Conservation (phyloP, 2,329 filamentous ascomycete genomes). For the Xylaria sp. region DNA sequence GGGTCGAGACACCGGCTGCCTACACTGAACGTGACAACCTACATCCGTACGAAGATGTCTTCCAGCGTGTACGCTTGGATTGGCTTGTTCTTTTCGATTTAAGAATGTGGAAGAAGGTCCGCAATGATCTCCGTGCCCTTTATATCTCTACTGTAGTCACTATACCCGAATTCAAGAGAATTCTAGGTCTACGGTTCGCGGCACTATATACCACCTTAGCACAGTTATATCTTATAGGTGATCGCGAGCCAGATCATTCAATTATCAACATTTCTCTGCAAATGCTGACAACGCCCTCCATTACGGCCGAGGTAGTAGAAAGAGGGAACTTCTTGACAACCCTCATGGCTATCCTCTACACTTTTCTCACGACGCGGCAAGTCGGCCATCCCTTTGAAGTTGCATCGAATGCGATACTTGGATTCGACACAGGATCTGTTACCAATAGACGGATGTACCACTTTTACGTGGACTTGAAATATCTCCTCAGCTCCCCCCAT, state of each 20-base stretch:
- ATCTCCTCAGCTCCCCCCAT: constrained; percentile 87
- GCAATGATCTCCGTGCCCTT: constrained; percentile 88
- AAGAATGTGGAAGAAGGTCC: constrained; percentile 94
- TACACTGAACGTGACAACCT: constrained; percentile 72
- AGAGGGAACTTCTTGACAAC: constrained; percentile 96
- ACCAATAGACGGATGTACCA: constrained; percentile 97
- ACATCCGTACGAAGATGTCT: constrained; percentile 84
- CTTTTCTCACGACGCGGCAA: constrained; percentile 94
- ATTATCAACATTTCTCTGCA: constrained; percentile 98
- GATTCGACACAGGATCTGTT: constrained; percentile 93
- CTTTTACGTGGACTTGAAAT: constrained; percentile 95
- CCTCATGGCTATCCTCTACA: constrained; percentile 95
- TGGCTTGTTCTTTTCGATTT: constrained; percentile 96
- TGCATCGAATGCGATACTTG: constrained; percentile 84
- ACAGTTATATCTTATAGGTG: constrained; percentile 94
- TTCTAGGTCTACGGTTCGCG: constrained; percentile 92
- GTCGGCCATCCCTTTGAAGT: constrained; percentile 94
- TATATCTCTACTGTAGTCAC: constrained; percentile 97
- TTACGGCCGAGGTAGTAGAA: constrained; percentile 94
- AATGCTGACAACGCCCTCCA: constrained; percentile 95
- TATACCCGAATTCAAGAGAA: constrained; percentile 94
- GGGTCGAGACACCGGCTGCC: constrained; percentile 81
- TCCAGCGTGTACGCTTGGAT: constrained; percentile 88
- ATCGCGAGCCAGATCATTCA: constrained; percentile 95
- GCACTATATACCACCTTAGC: constrained; percentile 93